Evolutionary conservation across 371 early-diverging fungal species (phyloP).

Genomic region (Mucor mucedo): DNA sequence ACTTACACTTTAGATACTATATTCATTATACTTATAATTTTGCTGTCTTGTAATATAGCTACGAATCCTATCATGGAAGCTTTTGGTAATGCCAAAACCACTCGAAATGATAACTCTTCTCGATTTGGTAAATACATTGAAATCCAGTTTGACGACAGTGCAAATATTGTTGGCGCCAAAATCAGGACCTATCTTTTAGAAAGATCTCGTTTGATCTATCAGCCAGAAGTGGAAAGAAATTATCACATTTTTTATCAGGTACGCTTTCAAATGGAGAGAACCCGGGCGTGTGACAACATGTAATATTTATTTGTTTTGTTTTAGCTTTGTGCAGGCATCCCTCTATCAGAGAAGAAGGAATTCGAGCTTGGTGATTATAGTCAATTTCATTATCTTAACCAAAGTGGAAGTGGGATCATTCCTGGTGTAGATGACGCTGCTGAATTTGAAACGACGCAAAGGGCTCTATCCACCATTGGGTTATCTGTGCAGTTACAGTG

Average conservation of each 20-base stretch:
- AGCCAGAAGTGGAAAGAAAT: slow-evolving; percentile 92
- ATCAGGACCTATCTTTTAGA: slow-evolving; percentile 98
- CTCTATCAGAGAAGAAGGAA: slow-evolving; percentile 81
- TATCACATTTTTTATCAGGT: slow-evolving; percentile 99
- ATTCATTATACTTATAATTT: not conserved
- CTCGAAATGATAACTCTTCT: slow-evolving; percentile 96
- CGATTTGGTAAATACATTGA: slow-evolving; percentile 99
- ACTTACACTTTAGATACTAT: slow-evolving; percentile 56
- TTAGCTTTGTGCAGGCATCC: slow-evolving; percentile 87
- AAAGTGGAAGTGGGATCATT: slow-evolving; percentile 81
- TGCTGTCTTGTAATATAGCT: slow-evolving; percentile 40
- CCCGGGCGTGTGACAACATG: not conserved
- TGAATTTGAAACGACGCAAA: slow-evolving; percentile 88
- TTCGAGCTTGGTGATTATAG: slow-evolving; percentile 75
- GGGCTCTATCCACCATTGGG: slow-evolving; percentile 86
- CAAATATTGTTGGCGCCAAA: slow-evolving; percentile 91
- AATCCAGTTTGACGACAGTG: slow-evolving; percentile 80
- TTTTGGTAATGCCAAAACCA: slow-evolving; percentile 99
- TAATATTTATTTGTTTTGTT: not conserved
- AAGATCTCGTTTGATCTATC: slow-evolving; percentile 95
- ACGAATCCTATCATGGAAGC: slow-evolving; percentile 98
- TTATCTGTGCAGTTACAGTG: slow-evolving; percentile 86
- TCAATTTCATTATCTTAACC: slow-evolving; percentile 84
- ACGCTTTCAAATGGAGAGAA: not conserved
- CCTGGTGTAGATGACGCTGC: slow-evolving; percentile 89